Conservation (phyloP, 345 rosid genomes). For the Balakata baccata region DNA sequence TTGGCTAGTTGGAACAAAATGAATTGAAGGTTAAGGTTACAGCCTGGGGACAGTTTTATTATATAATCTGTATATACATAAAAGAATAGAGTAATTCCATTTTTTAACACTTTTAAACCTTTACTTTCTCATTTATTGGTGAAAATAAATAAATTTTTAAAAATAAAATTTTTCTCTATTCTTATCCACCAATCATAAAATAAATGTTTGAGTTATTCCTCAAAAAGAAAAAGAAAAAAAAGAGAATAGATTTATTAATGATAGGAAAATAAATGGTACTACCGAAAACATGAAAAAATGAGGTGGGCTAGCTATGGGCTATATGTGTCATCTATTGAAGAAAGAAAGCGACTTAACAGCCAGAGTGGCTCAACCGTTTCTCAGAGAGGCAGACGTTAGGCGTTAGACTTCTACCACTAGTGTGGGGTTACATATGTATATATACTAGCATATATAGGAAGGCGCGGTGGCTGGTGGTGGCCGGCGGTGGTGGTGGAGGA, state of each 20-base stretch:
- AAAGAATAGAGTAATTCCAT: too few relatives aligned
- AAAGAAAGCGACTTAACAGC: constrained; percentile 41
- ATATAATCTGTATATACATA: too few relatives aligned
- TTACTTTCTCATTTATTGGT: too few relatives aligned
- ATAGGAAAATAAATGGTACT: constrained; percentile 12
- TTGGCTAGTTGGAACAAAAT: not conserved
- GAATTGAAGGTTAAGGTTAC: not conserved
- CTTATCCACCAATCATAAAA: too few relatives aligned
- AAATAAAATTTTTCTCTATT: too few relatives aligned
- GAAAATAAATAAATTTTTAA: too few relatives aligned
- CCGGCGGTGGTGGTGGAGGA: too few relatives aligned
- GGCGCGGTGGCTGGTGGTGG: not conserved
- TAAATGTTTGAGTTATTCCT: too few relatives aligned
- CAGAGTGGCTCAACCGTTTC: constrained; percentile 43
- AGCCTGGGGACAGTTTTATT: too few relatives aligned
- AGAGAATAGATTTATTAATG: not conserved
- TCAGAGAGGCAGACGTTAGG: constrained; percentile 16
- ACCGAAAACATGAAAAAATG: constrained; percentile 31
- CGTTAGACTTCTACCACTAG: constrained; percentile 22
- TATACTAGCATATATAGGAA: not conserved
- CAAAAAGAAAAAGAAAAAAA: not conserved
- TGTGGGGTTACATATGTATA: constrained; percentile 10
- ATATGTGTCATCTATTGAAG: constrained; percentile 25
- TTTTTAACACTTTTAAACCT: too few relatives aligned
- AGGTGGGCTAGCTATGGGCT: constrained; percentile 18